Conservation (phyloP, 768 basidiomycete species). For the Tylopilus vinaceipallidus region DNA sequence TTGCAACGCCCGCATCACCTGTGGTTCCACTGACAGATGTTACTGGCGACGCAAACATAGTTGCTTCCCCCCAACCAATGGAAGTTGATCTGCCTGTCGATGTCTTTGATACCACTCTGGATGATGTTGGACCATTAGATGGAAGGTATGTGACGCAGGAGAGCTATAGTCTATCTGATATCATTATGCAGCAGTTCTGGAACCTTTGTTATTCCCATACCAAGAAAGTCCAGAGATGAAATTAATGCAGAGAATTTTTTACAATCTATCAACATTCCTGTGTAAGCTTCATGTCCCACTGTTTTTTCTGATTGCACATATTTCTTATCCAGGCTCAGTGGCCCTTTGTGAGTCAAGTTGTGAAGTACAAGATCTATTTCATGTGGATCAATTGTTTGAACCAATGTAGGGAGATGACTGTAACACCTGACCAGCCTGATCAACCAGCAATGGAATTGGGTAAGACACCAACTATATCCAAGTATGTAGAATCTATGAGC, state of each 20-base stretch:
- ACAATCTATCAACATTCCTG: slow-evolving; percentile 24
- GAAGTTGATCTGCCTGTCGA: slow-evolving; percentile 16
- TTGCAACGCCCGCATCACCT: slow-evolving; percentile 12
- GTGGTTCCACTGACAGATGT: background rate
- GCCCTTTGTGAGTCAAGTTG: slow-evolving; percentile 23
- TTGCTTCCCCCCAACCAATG: slow-evolving; percentile 22
- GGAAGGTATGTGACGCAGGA: slow-evolving; percentile 14
- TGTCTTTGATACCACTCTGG: slow-evolving; percentile 9
- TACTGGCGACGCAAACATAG: background rate
- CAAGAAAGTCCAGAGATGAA: slow-evolving; percentile 20
- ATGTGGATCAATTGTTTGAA: background rate
- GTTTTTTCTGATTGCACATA: background rate
- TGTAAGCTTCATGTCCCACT: slow-evolving; percentile 14
- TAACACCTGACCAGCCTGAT: background rate
- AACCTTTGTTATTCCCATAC: slow-evolving; percentile 5
- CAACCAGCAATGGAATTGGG: slow-evolving; percentile 4
- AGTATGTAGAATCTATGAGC: slow-evolving; percentile 19
- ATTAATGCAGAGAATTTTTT: slow-evolving; percentile 26
- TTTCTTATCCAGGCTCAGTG: slow-evolving; percentile 17
- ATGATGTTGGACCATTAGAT: slow-evolving; percentile 3
- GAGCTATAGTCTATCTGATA: background rate
- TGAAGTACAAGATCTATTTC: background rate
- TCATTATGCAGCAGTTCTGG: slow-evolving; percentile 4
- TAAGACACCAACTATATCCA: slow-evolving; percentile 21
- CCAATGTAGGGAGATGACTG: slow-evolving; percentile 16